Evolutionary conservation across 2,329 filamentous ascomycete genomes (phyloP), one percentile per base, ranked within the genome.

Genomic region (Cladophialophora yegresii): DNA sequence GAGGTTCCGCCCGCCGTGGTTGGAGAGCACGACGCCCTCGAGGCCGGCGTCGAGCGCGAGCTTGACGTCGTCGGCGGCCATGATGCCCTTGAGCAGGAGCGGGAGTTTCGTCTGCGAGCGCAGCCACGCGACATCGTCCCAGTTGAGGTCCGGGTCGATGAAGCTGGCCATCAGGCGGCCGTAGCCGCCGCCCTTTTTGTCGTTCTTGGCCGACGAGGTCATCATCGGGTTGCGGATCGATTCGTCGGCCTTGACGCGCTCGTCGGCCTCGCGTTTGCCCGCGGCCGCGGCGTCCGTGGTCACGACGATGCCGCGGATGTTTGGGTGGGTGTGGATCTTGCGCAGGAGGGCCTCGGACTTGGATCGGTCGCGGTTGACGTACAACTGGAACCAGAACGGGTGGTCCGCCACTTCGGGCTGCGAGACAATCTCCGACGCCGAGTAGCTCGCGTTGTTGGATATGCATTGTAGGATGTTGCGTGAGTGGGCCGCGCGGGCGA

Each of bases 401-500:
- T 76, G 73, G 6, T 72, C 69, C 9, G 75, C 74, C 0, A 78
- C 78, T 1, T 78, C 73, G n/a, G 62, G 57, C 36, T 71, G 69
- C 12, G 73, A 73, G 28, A 80, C 76, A 32, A 89, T 82, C 60
- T 87, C 84, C 1, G 78, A 72, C 43, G 87, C 77, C 0, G 85
- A 80, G 68, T 82, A 88, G 0, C 84, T 85, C 1, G 86, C 85
- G 57, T 83, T 85, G 12, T 86, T 89, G 16, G 84, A 86, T 50
- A 89, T 78, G 57, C 83, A 84, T 70, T 88, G 85, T 32, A 87
- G 81, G 6, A 87, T 80, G 0, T 84, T 82, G 13, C 80, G 75
- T 2, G 71, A 75, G 58, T 78, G 77, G 63, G 83, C 84, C 0
- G 82, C 86, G 28, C 79, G 77, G 0, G 81, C 85, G 30, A 88